These are phyloP conservation scores for Chernovozyma sophiae-reginae DNA, from an alignment of 1,139 yeast genomes.

Conservation along the genomic window DNA sequence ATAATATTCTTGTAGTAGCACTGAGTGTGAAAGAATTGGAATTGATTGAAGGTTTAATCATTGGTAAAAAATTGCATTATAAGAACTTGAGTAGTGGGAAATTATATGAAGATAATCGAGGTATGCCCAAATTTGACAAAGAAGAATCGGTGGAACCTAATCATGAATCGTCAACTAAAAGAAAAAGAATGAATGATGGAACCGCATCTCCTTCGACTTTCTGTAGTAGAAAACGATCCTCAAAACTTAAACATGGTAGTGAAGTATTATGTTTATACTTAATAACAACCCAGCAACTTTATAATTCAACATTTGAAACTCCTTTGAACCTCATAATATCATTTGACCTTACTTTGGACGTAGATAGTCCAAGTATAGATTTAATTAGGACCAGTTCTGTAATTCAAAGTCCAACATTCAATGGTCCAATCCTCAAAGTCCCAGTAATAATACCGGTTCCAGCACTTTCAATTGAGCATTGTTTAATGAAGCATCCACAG, in stretches of 20 bases:
- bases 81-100: slow-evolving; percentile 60
- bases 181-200: background rate
- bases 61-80: slow-evolving; percentile 58
- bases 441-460: slow-evolving; percentile 41
- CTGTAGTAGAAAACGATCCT: background rate
- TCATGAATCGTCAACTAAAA: slow-evolving; percentile 1
- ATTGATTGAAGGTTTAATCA: slow-evolving; percentile 59
- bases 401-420: background rate
- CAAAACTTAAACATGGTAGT: slow-evolving; percentile 2
- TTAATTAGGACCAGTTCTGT: slow-evolving; percentile 20
- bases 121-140: slow-evolving; percentile 9
- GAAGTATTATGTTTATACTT: slow-evolving; percentile 21
- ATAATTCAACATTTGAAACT: slow-evolving; percentile 25
- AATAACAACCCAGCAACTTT: slow-evolving; percentile 39
- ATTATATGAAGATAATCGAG: slow-evolving; percentile 41
- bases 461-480: slow-evolving; percentile 35
- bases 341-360: slow-evolving; percentile 53
- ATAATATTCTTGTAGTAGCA: slow-evolving; percentile 51
- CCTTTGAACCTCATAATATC: slow-evolving; percentile 49
- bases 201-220: background rate
- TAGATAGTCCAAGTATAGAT: slow-evolving; percentile 37
- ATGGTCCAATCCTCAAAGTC: slow-evolving; percentile 13
- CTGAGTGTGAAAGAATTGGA: slow-evolving; percentile 65
- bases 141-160: background rate
- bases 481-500: slow-evolving; percentile 22